Evolutionary conservation across 202 grass and related monocot genomes (phyloP), one percentile per base, ranked within the genome.

Genomic region (Panicum hallii): DNA sequence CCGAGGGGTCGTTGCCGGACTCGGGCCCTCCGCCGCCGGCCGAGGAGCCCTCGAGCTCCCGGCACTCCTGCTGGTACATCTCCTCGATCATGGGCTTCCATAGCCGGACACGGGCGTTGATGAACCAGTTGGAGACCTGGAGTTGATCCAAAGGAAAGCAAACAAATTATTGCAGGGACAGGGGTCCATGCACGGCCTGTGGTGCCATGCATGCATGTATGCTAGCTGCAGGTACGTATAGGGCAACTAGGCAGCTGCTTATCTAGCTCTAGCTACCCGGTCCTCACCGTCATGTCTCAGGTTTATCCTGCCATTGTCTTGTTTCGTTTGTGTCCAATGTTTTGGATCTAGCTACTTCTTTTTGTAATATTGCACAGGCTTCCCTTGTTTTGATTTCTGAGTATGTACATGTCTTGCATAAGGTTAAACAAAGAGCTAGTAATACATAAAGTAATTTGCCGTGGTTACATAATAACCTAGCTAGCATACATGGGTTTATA

Each of bases 71-170:
- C 86, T 94, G 88, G 70, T 99, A 97, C 97, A 99, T 99, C 75
- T 99, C 97, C 84, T 99, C 97, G 79, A 99, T 94, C 97, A 99
- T 99, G 74, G 97, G 97, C 88, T 99, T 99, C 97, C 97, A 99
- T 57, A 99, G 88, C 68, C 97, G 89, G 44, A 99, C 97, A 72
- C 97, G 94, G 72, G 97, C 97, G 82, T 99, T 99, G 88, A 99
- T 99, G 91, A 99, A 99, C 97, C 97, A 99, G 88, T 99, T 99
- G 70, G 97, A 94, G 23, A 99, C 97, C 97, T 99, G 87, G 69
- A 88, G 32, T 88, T 65, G 48, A 88, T 72, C 63, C 81, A 85
- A 91, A 91, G 23, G 65, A 28, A 79, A 83, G 46, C 48, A 85
- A 84, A 71, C 13, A 66, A 80, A 85, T 91, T 81, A 91, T 91